Percentiles rank a stretch among this genome's conserved stretches.
Evolutionary conservation across 371 early-diverging fungal genomes (phyloP).

Genomic region (Dipsacomyces acuminosporus): DNA sequence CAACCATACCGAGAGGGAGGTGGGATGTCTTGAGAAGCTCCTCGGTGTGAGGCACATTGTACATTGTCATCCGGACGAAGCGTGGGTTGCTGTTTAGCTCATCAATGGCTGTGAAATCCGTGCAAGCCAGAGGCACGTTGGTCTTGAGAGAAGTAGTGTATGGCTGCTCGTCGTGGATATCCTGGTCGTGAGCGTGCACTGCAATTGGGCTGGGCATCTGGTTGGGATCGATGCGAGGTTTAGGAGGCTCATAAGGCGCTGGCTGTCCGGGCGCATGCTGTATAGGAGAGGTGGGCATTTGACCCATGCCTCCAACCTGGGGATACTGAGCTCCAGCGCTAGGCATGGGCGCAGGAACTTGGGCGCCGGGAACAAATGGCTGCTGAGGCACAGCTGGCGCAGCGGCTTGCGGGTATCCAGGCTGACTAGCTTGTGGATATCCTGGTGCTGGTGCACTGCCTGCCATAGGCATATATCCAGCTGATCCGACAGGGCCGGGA

Average conservation of each 20-base stretch:
- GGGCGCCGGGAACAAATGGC: slow-evolving; percentile 41
- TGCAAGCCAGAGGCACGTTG: slow-evolving; percentile 73
- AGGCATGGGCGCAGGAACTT: slow-evolving; percentile 25
- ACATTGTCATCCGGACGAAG: slow-evolving; percentile 83
- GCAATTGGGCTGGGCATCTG: slow-evolving; percentile 88
- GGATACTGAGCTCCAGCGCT: slow-evolving; percentile 17
- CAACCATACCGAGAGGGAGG: slow-evolving; percentile 78
- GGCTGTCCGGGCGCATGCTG: slow-evolving; percentile 15
- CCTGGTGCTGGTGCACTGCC: slow-evolving; percentile 7
- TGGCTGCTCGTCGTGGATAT: slow-evolving; percentile 52
- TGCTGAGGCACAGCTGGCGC: slow-evolving; percentile 33
- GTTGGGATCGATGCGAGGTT: slow-evolving; percentile 82
- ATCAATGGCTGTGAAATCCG: slow-evolving; percentile 75
- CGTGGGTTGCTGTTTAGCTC: slow-evolving; percentile 93
- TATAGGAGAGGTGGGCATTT: background rate
- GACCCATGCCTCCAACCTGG: slow-evolving; percentile 15
- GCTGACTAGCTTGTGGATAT: slow-evolving; percentile 14
- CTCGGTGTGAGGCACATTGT: slow-evolving; percentile 72
- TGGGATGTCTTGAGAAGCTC: slow-evolving; percentile 70
- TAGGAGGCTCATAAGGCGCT: slow-evolving; percentile 49
- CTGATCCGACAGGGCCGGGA: too few relatives aligned
- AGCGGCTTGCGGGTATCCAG: slow-evolving; percentile 20
- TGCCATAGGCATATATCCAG: slow-evolving; percentile 17
- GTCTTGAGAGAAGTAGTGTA: slow-evolving; percentile 68
- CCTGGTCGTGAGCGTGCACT: slow-evolving; percentile 75